Evolutionary conservation across 441 rosid species (phyloP).

Genomic region (Brassica hybrid): DNA sequence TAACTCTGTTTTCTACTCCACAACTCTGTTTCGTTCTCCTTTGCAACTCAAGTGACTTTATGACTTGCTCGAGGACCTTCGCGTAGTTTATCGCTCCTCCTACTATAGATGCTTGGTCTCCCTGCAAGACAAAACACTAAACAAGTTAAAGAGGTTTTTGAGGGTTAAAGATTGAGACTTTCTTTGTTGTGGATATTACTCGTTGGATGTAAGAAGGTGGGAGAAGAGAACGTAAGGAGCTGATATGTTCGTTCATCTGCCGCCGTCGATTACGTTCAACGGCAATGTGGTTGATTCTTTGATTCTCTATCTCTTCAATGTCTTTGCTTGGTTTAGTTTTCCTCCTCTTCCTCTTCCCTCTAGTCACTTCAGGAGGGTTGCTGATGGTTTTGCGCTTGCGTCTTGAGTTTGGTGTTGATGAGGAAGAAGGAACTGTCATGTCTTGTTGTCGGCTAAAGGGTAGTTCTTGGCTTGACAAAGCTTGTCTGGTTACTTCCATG

Average conservation of each 20-base stretch:
- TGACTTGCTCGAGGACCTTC: constrained; percentile 77
- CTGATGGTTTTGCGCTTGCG: constrained; percentile 18
- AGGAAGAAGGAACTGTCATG: constrained; percentile 32
- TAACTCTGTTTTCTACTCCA: background rate
- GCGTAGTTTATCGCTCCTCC: constrained; percentile 89
- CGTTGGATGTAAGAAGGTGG: constrained; percentile 73
- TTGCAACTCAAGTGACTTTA: constrained; percentile 57
- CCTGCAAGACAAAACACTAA: constrained; percentile 44
- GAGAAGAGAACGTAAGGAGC: constrained; percentile 67
- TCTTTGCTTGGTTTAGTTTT: constrained; percentile 58
- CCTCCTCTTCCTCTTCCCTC: constrained; percentile 65
- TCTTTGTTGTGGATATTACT: constrained; percentile 38
- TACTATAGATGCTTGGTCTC: constrained; percentile 84
- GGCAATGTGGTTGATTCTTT: constrained; percentile 84
- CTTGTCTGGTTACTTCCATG: constrained; percentile 27
- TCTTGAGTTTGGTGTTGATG: constrained; percentile 24
- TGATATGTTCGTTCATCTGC: constrained; percentile 80
- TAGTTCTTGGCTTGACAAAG: constrained; percentile 47
- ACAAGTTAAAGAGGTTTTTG: background rate
- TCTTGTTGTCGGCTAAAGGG: constrained; percentile 25
- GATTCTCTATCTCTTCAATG: constrained; percentile 80
- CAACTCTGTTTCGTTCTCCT: background rate
- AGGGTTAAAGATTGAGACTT: background rate
- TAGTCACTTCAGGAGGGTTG: constrained; percentile 34
- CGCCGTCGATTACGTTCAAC: constrained; percentile 85